These are phyloP conservation scores for Neurospora africana DNA, from an alignment of 495 filamentous ascomycete species.

Conservation along the genomic window DNA sequence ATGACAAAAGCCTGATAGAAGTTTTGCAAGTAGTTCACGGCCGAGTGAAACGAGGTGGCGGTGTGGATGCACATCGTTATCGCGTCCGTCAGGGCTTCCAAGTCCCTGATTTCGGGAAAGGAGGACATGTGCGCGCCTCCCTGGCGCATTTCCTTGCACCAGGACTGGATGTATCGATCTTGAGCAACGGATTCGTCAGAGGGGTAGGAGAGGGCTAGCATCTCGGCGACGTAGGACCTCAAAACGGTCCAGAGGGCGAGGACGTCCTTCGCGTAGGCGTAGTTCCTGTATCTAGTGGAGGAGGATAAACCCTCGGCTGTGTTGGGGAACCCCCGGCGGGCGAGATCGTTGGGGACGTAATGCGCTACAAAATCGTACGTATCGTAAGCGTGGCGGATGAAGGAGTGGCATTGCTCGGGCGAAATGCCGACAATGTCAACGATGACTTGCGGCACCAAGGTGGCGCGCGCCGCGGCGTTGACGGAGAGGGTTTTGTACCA, in stretches of 20 bases:
- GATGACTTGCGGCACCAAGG: constrained; percentile 34
- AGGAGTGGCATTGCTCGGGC: constrained; percentile 17
- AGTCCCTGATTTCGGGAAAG: constrained; percentile 65
- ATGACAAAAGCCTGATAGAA: constrained; percentile 39
- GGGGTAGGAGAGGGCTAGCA: constrained; percentile 16
- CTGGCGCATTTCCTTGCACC: constrained; percentile 27
- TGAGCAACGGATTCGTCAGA: constrained; percentile 16
- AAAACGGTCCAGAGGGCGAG: constrained; percentile 30
- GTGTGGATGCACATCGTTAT: constrained; percentile 52
- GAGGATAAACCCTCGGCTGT: constrained; percentile 23
- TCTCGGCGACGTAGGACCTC: constrained; percentile 23
- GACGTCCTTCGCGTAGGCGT: constrained; percentile 36
- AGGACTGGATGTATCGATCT: constrained; percentile 24
- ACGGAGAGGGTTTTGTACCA: constrained; percentile 41
- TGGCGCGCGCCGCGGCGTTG: constrained; percentile 37
- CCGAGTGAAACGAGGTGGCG: constrained; percentile 38
- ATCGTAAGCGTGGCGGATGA: constrained; percentile 26
- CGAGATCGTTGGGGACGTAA: constrained; percentile 38
- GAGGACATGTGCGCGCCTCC: constrained; percentile 20
- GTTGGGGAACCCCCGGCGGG: constrained; percentile 31
- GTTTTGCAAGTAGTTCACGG: constrained; percentile 41
- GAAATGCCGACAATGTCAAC: constrained; percentile 27
- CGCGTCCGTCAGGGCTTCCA: constrained; percentile 71
- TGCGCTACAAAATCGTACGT: constrained; percentile 30
- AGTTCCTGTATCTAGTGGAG: constrained; percentile 32